Evolutionary conservation across 2,329 filamentous ascomycete genomes (phyloP), one percentile per base, ranked within the genome.

Genomic region (Aspergillus pseudonomiae): DNA sequence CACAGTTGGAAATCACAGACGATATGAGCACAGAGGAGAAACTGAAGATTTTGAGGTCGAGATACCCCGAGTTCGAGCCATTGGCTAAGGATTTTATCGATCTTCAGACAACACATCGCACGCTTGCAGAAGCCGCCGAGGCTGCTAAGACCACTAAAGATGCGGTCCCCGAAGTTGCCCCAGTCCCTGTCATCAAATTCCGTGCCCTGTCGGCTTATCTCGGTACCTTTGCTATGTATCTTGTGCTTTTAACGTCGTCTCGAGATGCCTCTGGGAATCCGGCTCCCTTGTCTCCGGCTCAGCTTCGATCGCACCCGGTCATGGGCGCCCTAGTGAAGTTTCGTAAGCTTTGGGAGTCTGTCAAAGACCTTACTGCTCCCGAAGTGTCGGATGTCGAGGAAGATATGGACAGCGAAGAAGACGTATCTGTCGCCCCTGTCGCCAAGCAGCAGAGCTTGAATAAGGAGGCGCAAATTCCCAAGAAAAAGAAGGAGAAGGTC

Each of bases 1-100:
- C 93, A 58, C 91, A 96, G 71, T 75, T 94, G 48, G 89, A 94
- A 70, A 89, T 98, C 62, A 90, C 92, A 14, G 88, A 92, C 26
- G 88, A 91, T 64, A 94, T 97, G 89, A 82, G 85, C 7, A 78
- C 86, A 4, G 89, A 91, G 48, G 94, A 97, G 74, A 86, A 89
- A 68, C 80, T 91, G 67, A 90, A 89, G 73, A 85, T 97, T 19
- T 80, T 99, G 57, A 88, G 89, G 71, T 86, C 88, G 54, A 86
- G 92, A 75, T 97, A 99, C 76, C 95, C 96, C 3, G 95, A 99
- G 75, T 95, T 98, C 68, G 91, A 96, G 66, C 90, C 90, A 62
- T 83, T 99, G 43, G 89, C 91, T 55, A 89, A 91, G 69, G 94
- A 98, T 72, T 91, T 95, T 64, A 75, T 90, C 60, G 81, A 85